These are phyloP conservation scores for Chrysanthemum makinoi DNA, from an alignment of 129 eudicot genomes.

Conservation along the genomic window DNA sequence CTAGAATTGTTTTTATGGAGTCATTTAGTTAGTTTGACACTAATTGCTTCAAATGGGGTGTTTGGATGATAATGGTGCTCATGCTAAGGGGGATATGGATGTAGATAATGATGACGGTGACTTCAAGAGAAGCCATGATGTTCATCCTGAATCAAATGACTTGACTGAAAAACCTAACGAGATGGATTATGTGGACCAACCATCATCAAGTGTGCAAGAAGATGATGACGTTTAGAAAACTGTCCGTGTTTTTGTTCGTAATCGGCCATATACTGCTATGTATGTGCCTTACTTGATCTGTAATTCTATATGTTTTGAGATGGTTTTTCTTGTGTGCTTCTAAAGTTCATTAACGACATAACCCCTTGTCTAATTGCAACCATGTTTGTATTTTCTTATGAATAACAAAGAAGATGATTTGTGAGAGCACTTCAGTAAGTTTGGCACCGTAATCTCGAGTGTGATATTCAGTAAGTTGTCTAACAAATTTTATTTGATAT, in stretches of 20 bases:
- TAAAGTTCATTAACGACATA: conserved; percentile 8
- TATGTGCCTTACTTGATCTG: conserved; percentile 28
- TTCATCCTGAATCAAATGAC: conserved; percentile 25
- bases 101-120: conserved; percentile 29
- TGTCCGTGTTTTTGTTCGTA: conserved; percentile 88
- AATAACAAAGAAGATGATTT: conserved; percentile 83
- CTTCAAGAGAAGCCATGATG: conserved; percentile 5
- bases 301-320: conserved; percentile 1
- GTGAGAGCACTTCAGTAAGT: conserved; percentile 62
- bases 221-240: conserved; percentile 54
- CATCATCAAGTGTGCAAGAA: conserved; percentile 43
- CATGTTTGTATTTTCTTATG: conserved; percentile 13
- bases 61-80: conserved; percentile 21
- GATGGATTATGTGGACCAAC: conserved; percentile 27
- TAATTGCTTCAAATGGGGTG: neutral
- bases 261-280: conserved; percentile 80
- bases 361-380: neutral
- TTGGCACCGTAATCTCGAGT: conserved; percentile 39
- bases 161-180: conserved; percentile 31
- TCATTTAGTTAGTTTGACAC: neutral
- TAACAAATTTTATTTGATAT: conserved; percentile 5
- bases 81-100: conserved; percentile 23
- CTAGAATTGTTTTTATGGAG: neutral
- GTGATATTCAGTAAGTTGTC: too few species aligned
- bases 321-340: conserved; percentile 1